Conservation (phyloP, 352 stramenopile genomes). For the Pythium sp. region DNA sequence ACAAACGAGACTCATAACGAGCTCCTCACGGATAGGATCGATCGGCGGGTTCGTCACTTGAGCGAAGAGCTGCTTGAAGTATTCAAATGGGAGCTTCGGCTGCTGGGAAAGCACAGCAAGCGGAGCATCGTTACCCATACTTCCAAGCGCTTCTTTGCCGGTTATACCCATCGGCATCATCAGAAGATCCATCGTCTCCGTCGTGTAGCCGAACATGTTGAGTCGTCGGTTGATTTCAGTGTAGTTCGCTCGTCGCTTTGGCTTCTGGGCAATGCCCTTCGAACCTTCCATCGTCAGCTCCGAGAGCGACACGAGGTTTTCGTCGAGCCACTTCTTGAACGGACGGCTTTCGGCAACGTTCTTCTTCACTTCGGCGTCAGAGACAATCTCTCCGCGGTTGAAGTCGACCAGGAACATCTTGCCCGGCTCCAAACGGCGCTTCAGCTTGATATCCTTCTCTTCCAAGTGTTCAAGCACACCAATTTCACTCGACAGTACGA, state of each 20-base stretch:
- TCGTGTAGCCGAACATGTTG: slow-evolving; percentile 96
- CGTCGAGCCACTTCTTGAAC: slow-evolving; percentile 92
- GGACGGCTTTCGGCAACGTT: slow-evolving; percentile 83
- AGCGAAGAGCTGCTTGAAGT: slow-evolving; percentile 96
- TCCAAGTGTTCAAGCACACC: slow-evolving; percentile 91
- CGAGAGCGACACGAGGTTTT: slow-evolving; percentile 89
- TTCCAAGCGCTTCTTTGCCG: slow-evolving; percentile 93
- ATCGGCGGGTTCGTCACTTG: slow-evolving; percentile 98
- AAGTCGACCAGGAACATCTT: slow-evolving; percentile 99
- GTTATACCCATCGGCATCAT: slow-evolving; percentile 94
- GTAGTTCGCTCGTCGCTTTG: slow-evolving; percentile 38
- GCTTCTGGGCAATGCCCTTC: slow-evolving; percentile 17
- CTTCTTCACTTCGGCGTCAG: slow-evolving; percentile 95
- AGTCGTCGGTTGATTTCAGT: slow-evolving; percentile 85
- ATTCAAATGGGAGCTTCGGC: slow-evolving; percentile 94
- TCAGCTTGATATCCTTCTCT: slow-evolving; percentile 91
- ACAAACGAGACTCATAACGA: slow-evolving; percentile 97
- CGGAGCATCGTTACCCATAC: slow-evolving; percentile 95
- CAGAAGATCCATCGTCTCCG: slow-evolving; percentile 94
- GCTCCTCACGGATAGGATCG: slow-evolving; percentile 96
- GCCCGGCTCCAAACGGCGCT: slow-evolving; percentile 93
- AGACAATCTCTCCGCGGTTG: slow-evolving; percentile 92
- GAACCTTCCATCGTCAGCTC: slow-evolving; percentile 51
- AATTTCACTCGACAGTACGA: slow-evolving; percentile 94
- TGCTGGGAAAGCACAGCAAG: slow-evolving; percentile 92